A percentile compares a stretch with the other conserved stretches of the same genome.
phyloP scores from a whole-genome alignment of 495 filamentous ascomycete genomes.

The Xylaria longipes region DNA sequence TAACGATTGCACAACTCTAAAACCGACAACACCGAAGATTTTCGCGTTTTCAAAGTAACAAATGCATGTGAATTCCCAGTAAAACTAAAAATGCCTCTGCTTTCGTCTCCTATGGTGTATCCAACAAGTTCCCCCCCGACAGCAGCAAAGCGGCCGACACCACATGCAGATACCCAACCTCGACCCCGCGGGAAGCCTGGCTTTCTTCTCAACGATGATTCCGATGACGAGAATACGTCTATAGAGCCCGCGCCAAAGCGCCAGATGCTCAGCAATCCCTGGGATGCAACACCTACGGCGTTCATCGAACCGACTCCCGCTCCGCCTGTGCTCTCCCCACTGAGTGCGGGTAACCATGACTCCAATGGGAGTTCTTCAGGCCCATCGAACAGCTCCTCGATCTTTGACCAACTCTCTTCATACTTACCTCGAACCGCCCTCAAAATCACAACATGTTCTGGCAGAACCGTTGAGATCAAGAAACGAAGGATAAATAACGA shows the following conservation, averaged over 20 bases:
- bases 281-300: constrained; percentile 16
- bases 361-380: constrained; percentile 20
- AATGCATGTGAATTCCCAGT: neutral
- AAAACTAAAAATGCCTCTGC: constrained; percentile 61
- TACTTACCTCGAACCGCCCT: constrained; percentile 36
- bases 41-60: neutral
- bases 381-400: constrained; percentile 26
- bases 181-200: constrained; percentile 46
- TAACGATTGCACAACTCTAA: neutral
- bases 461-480: constrained; percentile 63
- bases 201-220: constrained; percentile 53
- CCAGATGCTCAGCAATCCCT: constrained; percentile 36
- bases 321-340: constrained; percentile 14
- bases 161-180: constrained; percentile 43
- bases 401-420: constrained; percentile 47
- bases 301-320: constrained; percentile 30
- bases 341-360: constrained; percentile 4
- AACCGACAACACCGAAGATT: neutral
- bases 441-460: constrained; percentile 70
- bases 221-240: constrained; percentile 34
- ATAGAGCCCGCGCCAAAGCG: constrained; percentile 36
- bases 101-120: constrained; percentile 67
- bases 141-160: constrained; percentile 54
- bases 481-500: constrained; percentile 54
- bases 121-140: constrained; percentile 61